These are phyloP conservation scores for Phalaenopsis equestris DNA, from an alignment of 106 monocot genomes.

Conservation along the genomic window DNA sequence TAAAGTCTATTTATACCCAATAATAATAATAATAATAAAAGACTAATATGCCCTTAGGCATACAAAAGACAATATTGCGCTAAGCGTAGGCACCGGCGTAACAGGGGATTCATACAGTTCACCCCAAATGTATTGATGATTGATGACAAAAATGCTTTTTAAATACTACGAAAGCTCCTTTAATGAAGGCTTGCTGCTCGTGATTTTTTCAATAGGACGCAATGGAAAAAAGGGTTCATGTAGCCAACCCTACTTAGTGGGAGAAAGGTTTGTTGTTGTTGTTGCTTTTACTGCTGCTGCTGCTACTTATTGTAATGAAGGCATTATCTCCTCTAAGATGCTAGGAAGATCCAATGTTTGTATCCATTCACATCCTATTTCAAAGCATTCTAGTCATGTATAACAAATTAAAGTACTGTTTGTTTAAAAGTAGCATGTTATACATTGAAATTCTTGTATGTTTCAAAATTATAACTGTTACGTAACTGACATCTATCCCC, in stretches of 20 bases:
- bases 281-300: too few species aligned
- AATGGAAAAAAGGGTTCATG: too few species aligned
- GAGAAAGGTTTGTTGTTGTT: too few species aligned
- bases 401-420: not conserved
- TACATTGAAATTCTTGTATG: not conserved
- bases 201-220: too few species aligned
- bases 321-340: not conserved
- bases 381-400: not conserved
- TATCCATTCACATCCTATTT: not conserved
- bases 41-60: too few species aligned
- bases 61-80: too few species aligned
- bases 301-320: too few species aligned
- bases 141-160: not conserved
- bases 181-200: too few species aligned
- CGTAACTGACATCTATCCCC: not conserved
- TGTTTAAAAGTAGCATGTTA: conserved; percentile 1
- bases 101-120: not conserved
- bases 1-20: too few species aligned
- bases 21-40: too few species aligned
- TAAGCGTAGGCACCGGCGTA: too few species aligned
- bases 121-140: not conserved
- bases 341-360: not conserved
- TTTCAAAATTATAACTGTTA: not conserved
- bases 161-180: not conserved
- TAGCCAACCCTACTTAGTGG: too few species aligned